phyloP scores from a whole-genome alignment of 2,329 filamentous ascomycete species.

The Pseudopyricularia cyperi region DNA sequence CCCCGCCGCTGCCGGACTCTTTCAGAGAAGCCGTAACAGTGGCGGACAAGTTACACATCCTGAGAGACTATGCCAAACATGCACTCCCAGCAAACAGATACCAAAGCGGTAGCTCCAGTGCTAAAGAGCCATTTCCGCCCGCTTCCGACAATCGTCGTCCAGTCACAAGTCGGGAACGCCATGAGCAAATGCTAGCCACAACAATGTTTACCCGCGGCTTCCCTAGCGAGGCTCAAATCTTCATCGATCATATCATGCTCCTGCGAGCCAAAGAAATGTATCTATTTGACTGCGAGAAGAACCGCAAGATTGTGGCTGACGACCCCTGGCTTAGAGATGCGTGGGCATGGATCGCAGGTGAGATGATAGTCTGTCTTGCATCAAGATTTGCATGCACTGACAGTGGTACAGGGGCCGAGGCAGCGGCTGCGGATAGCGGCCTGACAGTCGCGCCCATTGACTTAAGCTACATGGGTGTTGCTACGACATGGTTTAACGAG shows the following conservation, averaged over 20 bases:
- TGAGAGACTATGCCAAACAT: conserved; percentile 24
- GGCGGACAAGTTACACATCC: conserved; percentile 33
- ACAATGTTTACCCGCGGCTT: conserved; percentile 31
- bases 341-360: conserved; percentile 66
- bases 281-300: conserved; percentile 50
- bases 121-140: neutral
- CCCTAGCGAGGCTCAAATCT: conserved; percentile 34
- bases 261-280: conserved; percentile 49
- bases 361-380: conserved; percentile 7
- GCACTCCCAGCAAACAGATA: conserved; percentile 3
- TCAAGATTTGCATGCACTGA: neutral
- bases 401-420: conserved; percentile 39
- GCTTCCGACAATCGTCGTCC: conserved; percentile 4
- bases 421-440: conserved; percentile 50
- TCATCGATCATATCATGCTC: conserved; percentile 45
- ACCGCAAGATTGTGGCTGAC: conserved; percentile 54
- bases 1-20: conserved; percentile 20
- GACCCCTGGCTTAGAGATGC: conserved; percentile 64
- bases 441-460: conserved; percentile 59
- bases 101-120: conserved; percentile 1
- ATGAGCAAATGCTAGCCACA: conserved; percentile 38
- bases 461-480: conserved; percentile 62
- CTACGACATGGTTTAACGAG: conserved; percentile 58
- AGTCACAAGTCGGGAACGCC: conserved; percentile 32
- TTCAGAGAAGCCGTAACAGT: conserved; percentile 28